Conservation (phyloP, 2,329 filamentous ascomycete genomes). For the Colletotrichum destructivum region DNA sequence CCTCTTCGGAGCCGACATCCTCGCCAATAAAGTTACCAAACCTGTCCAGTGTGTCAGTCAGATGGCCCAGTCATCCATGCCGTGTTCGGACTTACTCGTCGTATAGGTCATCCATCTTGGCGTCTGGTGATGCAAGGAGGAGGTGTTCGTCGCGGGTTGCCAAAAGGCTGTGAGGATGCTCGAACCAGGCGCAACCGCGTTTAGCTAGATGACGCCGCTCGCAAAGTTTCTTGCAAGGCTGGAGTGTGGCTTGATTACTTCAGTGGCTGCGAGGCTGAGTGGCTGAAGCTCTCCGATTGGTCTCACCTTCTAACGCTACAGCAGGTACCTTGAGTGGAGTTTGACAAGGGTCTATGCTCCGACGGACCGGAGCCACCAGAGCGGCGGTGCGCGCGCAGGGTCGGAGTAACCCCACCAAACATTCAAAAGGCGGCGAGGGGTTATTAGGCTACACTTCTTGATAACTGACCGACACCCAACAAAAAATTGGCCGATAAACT, state of each 20-base stretch:
- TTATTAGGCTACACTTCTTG: slow-evolving; percentile 10
- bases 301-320: slow-evolving; percentile 1
- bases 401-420: slow-evolving; percentile 40
- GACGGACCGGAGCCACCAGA: slow-evolving; percentile 6
- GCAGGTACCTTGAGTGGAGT: slow-evolving; percentile 25
- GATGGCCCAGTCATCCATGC: not conserved
- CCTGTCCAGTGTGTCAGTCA: slow-evolving; percentile 62
- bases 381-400: slow-evolving; percentile 7
- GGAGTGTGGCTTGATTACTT: slow-evolving; percentile 4
- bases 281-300: slow-evolving; percentile 20
- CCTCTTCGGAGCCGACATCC: slow-evolving; percentile 86
- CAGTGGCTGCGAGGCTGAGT: slow-evolving; percentile 42
- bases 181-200: slow-evolving; percentile 29
- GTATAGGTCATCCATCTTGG: slow-evolving; percentile 92
- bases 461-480: slow-evolving; percentile 36
- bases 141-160: slow-evolving; percentile 17
- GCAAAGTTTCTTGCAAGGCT: slow-evolving; percentile 45
- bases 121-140: slow-evolving; percentile 37
- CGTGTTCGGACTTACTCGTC: slow-evolving; percentile 78
- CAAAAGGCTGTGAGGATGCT: slow-evolving; percentile 21
- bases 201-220: slow-evolving; percentile 35
- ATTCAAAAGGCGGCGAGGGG: slow-evolving; percentile 36
- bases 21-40: slow-evolving; percentile 99
- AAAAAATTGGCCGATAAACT: slow-evolving; percentile 26
- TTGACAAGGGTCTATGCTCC: slow-evolving; percentile 25